A percentile compares a stretch with the other conserved stretches of the same genome.
phyloP scores from a whole-genome alignment of 108 stramenopile species.

The Discostella pseudostelligera region DNA sequence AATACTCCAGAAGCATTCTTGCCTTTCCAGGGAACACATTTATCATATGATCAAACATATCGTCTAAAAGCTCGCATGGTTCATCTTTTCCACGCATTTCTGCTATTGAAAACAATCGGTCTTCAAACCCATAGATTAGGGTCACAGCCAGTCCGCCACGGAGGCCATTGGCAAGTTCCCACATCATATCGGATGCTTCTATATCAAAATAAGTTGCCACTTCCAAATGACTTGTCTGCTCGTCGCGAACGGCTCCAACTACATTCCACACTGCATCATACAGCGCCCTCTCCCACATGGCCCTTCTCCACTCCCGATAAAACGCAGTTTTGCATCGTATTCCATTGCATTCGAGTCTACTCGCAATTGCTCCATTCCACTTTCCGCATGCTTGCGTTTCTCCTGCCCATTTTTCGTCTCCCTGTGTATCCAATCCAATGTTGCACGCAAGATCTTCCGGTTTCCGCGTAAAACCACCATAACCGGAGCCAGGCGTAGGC shows the following conservation, averaged over 20 bases:
- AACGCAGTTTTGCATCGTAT: slow-evolving; percentile 67
- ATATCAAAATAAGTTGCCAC: slow-evolving; percentile 76
- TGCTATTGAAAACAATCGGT: slow-evolving; percentile 72
- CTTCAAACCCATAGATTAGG: slow-evolving; percentile 81
- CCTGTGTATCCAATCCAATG: slow-evolving; percentile 59
- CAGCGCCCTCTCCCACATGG: slow-evolving; percentile 76
- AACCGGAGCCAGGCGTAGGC: slow-evolving; percentile 24
- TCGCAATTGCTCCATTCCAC: slow-evolving; percentile 74
- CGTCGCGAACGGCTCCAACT: slow-evolving; percentile 66
- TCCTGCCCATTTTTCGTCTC: slow-evolving; percentile 78
- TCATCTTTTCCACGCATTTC: slow-evolving; percentile 54
- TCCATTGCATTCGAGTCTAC: slow-evolving; percentile 57
- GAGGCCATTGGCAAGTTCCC: slow-evolving; percentile 68
- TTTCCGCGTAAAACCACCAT: slow-evolving; percentile 22
- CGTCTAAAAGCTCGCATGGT: slow-evolving; percentile 56
- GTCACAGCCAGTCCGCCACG: slow-evolving; percentile 80
- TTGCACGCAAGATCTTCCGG: slow-evolving; percentile 55
- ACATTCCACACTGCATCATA: slow-evolving; percentile 73
- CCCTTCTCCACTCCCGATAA: slow-evolving; percentile 82
- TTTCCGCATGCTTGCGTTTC: slow-evolving; percentile 78
- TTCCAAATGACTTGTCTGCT: slow-evolving; percentile 66
- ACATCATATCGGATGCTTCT: slow-evolving; percentile 81
- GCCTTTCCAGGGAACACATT: slow-evolving; percentile 53
- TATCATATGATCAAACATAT: slow-evolving; percentile 67
- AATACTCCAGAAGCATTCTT: slow-evolving; percentile 60